Percentiles rank a stretch among this genome's conserved stretches.
These are phyloP conservation scores for Diaporthe capsici DNA, from an alignment of 2,329 filamentous ascomycete species.

Conservation along the genomic window DNA sequence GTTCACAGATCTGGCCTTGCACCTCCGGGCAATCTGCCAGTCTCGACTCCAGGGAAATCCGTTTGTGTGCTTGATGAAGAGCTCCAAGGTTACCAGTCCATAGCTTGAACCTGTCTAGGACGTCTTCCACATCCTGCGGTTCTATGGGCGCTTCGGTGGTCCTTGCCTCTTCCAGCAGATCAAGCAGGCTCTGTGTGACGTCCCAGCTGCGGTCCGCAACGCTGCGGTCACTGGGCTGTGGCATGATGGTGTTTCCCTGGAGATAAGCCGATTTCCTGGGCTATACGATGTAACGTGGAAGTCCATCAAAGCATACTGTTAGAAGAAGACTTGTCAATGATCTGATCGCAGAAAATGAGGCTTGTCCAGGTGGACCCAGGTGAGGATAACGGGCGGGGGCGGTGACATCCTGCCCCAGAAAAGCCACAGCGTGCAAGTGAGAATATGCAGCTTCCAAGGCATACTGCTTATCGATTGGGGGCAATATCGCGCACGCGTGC, in stretches of 20 bases:
- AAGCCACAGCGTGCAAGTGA: background rate
- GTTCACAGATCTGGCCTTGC: background rate
- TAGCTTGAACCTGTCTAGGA: background rate
- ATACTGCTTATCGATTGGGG: background rate
- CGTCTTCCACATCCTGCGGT: background rate
- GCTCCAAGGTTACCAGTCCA: constrained; percentile 15
- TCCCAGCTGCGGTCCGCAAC: background rate
- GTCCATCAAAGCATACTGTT: background rate
- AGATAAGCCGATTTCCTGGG: background rate
- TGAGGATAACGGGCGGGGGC: background rate
- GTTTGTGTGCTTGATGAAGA: background rate
- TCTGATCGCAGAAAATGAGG: too few species aligned
- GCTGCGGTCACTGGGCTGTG: background rate
- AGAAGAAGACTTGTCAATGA: background rate
- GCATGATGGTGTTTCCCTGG: background rate
- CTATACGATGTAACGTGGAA: rapidly evolving
- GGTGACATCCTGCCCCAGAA: background rate
- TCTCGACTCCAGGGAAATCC: background rate
- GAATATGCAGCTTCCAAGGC: background rate
- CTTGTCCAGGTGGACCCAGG: too few species aligned
- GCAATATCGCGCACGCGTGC: background rate
- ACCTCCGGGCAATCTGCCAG: background rate
- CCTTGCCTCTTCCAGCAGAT: background rate
- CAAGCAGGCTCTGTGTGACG: background rate
- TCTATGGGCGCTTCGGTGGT: background rate